Percentiles rank a stretch among this genome's conserved stretches.
phyloP scores from a whole-genome alignment of 148 eudicot genomes.

The Tetragonia tetragonoides region DNA sequence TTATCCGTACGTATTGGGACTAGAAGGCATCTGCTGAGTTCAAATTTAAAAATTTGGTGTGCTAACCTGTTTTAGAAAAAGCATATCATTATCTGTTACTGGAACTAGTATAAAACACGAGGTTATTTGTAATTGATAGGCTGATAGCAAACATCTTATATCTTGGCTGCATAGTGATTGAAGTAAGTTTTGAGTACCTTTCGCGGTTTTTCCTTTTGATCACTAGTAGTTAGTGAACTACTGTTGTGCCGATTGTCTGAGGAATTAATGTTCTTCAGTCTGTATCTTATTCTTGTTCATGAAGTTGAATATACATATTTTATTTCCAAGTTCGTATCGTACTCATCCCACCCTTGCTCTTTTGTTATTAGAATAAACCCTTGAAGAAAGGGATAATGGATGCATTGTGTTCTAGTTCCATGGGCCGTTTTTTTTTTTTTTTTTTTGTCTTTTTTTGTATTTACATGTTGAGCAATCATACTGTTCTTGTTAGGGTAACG shows the following conservation, averaged over 20 bases:
- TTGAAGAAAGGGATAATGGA: background rate
- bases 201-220: background rate
- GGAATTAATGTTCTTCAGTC: background rate
- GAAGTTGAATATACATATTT: background rate
- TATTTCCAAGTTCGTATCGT: background rate
- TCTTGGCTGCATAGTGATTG: background rate
- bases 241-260: background rate
- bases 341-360: background rate
- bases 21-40: background rate
- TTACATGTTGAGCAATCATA: background rate
- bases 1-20: background rate
- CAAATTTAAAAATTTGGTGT: background rate
- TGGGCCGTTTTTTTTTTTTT: background rate
- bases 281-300: background rate
- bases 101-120: background rate
- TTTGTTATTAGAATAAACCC: background rate
- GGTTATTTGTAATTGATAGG: background rate
- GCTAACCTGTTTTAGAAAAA: background rate
- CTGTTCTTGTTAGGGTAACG: background rate
- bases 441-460: background rate
- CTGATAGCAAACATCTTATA: background rate
- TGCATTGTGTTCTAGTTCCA: background rate
- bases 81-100: background rate
- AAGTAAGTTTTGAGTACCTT: background rate
- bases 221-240: too few species aligned